Percentiles rank a stretch among this genome's conserved stretches.
Conservation (phyloP, 257 asterid species). For the Misopates orontium region DNA sequence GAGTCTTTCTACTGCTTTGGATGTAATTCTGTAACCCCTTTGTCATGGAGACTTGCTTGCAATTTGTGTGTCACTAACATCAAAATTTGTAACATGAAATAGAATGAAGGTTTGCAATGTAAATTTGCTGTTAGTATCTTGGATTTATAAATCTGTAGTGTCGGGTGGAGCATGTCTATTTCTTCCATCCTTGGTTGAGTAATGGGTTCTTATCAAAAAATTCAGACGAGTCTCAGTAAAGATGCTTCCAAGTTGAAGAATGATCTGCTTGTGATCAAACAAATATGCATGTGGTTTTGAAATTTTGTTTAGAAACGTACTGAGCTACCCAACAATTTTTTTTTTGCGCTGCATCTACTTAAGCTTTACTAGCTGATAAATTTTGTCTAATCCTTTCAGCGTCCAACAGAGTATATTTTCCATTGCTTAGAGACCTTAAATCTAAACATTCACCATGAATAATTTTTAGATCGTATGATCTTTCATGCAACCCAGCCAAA, state of each 20-base stretch:
- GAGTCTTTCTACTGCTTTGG: constrained; percentile 5
- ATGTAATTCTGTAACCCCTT: background rate
- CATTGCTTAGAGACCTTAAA: background rate
- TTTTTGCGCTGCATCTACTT: background rate
- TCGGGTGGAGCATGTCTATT: background rate
- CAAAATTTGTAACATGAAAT: constrained; percentile 8
- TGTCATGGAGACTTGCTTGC: constrained; percentile 3
- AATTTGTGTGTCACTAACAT: constrained; percentile 10
- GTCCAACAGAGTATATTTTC: background rate
- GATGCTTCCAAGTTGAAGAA: background rate
- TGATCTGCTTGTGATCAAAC: constrained; percentile 9
- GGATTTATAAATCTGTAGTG: constrained; percentile 5
- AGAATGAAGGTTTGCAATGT: constrained; percentile 10
- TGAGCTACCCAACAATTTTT: background rate
- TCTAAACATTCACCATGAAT: background rate
- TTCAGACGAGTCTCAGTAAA: background rate
- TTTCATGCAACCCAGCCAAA: constrained; percentile 15
- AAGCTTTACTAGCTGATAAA: constrained; percentile 14
- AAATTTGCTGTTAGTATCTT: background rate
- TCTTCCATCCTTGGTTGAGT: constrained; percentile 6
- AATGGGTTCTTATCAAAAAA: background rate
- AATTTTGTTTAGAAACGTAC: background rate
- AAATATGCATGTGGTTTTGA: background rate
- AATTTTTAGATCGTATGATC: background rate
- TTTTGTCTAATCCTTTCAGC: background rate